A percentile compares a stretch with the other conserved stretches of the same genome.
These are phyloP conservation scores for Candida takata DNA, from an alignment of 805 yeast genomes.

Conservation along the genomic window DNA sequence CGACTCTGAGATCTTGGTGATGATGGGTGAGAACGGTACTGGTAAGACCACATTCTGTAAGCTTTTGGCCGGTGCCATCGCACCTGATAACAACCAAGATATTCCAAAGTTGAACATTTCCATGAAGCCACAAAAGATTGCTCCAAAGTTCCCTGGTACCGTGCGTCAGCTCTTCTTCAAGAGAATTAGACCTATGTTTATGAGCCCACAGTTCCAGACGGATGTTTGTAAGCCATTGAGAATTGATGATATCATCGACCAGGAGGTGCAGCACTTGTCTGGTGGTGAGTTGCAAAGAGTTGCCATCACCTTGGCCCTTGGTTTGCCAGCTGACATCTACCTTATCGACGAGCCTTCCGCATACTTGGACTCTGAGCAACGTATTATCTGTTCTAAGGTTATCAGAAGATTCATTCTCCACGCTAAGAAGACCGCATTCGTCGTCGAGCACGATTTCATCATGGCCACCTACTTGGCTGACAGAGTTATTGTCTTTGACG, in stretches of 20 bases:
- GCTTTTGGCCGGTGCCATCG: conserved; percentile 85
- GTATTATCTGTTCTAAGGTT: conserved; percentile 97
- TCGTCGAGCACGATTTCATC: conserved; percentile 99
- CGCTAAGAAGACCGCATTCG: conserved; percentile 96
- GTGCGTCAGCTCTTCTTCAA: conserved; percentile 96
- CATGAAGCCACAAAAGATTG: conserved; percentile 99
- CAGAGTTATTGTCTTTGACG: conserved; percentile 97
- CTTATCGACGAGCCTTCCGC: conserved; percentile 99
- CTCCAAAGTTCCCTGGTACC: conserved; percentile 98
- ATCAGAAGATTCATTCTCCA: conserved; percentile 95
- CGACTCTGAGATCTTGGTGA: conserved; percentile 92
- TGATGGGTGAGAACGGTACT: conserved; percentile 99
- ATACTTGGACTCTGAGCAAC: conserved; percentile 97
- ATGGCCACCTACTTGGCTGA: conserved; percentile 99
- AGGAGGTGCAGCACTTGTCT: conserved; percentile 93
- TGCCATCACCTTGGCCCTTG: conserved; percentile 91
- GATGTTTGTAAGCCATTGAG: conserved; percentile 94
- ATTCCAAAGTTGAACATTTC: conserved; percentile 88
- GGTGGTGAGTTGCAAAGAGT: conserved; percentile 99
- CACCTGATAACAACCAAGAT: conserved; percentile 74
- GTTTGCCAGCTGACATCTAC: conserved; percentile 92
- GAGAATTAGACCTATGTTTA: conserved; percentile 88
- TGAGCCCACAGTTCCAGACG: conserved; percentile 96
- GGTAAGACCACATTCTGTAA: conserved; percentile 98
- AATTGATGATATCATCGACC: conserved; percentile 92